Percentiles rank a stretch among this genome's conserved stretches.
Conservation (phyloP, 1,284 basidiomycete species). For the Cutaneotrichosporon spelunceum region DNA sequence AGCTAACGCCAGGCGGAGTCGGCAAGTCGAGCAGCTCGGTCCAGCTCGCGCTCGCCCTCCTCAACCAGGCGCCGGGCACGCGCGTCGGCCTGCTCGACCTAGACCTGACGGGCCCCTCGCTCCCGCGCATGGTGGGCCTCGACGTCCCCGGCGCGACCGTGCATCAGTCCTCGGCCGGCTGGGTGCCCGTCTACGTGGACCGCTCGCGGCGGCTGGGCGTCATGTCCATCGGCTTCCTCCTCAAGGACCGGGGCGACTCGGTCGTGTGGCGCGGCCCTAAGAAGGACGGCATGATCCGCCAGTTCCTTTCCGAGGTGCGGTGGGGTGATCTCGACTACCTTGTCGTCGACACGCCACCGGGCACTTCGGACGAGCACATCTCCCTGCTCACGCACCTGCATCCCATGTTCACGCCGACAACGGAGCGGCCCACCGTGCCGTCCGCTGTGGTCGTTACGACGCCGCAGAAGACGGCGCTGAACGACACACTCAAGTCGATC, state of each 20-base stretch:
- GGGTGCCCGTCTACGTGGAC: slow-evolving; percentile 97
- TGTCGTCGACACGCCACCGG: slow-evolving; percentile 95
- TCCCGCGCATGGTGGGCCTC: slow-evolving; percentile 95
- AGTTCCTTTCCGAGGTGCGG: slow-evolving; percentile 91
- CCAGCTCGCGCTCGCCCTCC: slow-evolving; percentile 85
- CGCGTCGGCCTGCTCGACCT: slow-evolving; percentile 90
- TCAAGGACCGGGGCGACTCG: slow-evolving; percentile 83
- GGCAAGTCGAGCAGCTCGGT: slow-evolving; percentile 95
- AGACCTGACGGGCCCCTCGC: slow-evolving; percentile 93
- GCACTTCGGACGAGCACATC: slow-evolving; percentile 97
- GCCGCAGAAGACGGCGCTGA: slow-evolving; percentile 91
- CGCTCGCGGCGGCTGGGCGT: slow-evolving; percentile 70
- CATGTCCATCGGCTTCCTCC: slow-evolving; percentile 95
- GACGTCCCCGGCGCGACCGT: slow-evolving; percentile 64
- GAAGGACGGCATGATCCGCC: slow-evolving; percentile 99
- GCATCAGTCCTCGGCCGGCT: slow-evolving; percentile 90
- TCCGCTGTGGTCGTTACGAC: slow-evolving; percentile 91
- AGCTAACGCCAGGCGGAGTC: slow-evolving; percentile 66
- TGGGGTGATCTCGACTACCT: slow-evolving; percentile 98
- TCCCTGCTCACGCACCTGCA: slow-evolving; percentile 90
- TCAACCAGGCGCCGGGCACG: slow-evolving; percentile 59
- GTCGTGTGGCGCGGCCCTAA: slow-evolving; percentile 99
- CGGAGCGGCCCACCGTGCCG: slow-evolving; percentile 52
- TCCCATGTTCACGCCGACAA: slow-evolving; percentile 66
- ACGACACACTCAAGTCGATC: slow-evolving; percentile 92